Evolutionary conservation across 371 early-diverging fungal genomes (phyloP).

Genomic region (Mucor mucedo): DNA sequence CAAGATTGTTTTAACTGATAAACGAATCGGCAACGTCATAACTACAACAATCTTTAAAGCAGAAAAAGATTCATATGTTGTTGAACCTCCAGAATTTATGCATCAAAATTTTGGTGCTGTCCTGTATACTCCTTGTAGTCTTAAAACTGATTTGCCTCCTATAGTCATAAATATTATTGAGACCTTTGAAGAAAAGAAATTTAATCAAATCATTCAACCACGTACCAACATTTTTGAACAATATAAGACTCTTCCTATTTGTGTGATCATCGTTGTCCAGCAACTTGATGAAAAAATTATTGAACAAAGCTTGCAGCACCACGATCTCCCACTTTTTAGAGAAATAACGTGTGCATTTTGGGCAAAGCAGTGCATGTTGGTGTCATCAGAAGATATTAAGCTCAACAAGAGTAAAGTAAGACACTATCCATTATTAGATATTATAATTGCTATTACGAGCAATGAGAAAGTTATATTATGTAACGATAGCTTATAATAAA

Average conservation of each 20-base stretch:
- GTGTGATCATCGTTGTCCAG: slow-evolving; percentile 23
- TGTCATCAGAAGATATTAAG: slow-evolving; percentile 21
- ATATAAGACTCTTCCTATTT: slow-evolving; percentile 11
- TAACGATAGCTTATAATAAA: slow-evolving; percentile 26
- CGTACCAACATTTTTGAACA: too few species aligned
- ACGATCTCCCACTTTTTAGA: slow-evolving; percentile 23
- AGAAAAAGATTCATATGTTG: slow-evolving; percentile 7
- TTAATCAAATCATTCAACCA: too few species aligned
- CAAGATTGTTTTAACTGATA: slow-evolving; percentile 20
- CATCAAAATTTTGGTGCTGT: slow-evolving; percentile 9
- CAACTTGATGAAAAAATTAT: slow-evolving; percentile 22
- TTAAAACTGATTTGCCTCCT: not conserved
- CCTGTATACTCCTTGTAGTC: slow-evolving; percentile 18
- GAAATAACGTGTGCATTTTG: slow-evolving; percentile 21
- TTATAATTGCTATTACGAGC: slow-evolving; percentile 30
- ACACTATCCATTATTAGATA: slow-evolving; percentile 26
- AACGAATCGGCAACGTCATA: slow-evolving; percentile 12
- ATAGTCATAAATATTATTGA: too few species aligned
- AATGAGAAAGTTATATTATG: slow-evolving; percentile 26
- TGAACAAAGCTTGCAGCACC: slow-evolving; percentile 23
- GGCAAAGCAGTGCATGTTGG: slow-evolving; percentile 29
- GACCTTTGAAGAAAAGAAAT: too few species aligned
- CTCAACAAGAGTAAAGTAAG: slow-evolving; percentile 21
- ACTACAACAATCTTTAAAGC: too few species aligned
- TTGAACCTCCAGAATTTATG: slow-evolving; percentile 14